These are phyloP conservation scores for Aspergillus sp. DNA, from an alignment of 2,329 filamentous ascomycete genomes.

Conservation along the genomic window DNA sequence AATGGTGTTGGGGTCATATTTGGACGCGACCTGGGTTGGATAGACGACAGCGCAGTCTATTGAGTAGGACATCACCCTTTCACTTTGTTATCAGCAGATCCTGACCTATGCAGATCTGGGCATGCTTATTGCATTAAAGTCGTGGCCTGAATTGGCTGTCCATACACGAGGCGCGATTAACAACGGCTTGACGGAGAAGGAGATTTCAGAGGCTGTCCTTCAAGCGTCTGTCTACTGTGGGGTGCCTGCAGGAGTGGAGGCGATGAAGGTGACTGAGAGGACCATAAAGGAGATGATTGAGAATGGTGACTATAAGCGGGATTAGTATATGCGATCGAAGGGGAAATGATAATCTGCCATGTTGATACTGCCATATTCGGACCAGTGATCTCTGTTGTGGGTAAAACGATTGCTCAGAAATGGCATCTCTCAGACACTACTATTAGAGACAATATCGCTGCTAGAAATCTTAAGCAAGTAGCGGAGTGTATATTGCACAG, in stretches of 20 bases:
- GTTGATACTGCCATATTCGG: neutral
- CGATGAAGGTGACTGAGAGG: conserved; percentile 5
- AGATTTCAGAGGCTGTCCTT: conserved; percentile 9
- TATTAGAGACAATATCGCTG: no score
- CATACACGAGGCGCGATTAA: conserved; percentile 8
- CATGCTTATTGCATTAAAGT: conserved; percentile 8
- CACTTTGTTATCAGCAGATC: neutral
- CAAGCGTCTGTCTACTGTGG: conserved; percentile 19
- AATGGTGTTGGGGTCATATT: conserved; percentile 8
- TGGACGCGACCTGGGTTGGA: conserved; percentile 10
- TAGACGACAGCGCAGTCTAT: conserved; percentile 7
- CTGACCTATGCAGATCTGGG: conserved; percentile 2
- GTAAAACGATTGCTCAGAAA: neutral
- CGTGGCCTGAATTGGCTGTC: conserved; percentile 6
- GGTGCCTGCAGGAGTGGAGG: conserved; percentile 10
- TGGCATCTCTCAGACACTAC: no score
- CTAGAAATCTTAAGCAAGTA: neutral
- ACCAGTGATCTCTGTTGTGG: neutral
- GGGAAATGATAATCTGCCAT: neutral
- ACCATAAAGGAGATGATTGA: conserved; percentile 15
- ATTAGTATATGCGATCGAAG: neutral
- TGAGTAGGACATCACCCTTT: neutral
- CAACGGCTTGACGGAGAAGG: conserved; percentile 4
- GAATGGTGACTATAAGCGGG: conserved; percentile 5
- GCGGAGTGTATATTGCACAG: neutral